Percentiles rank a stretch among this genome's conserved stretches.
These are phyloP conservation scores for Pleodorina starrii DNA, from an alignment of 139 green algal genomes.

Conservation along the genomic window DNA sequence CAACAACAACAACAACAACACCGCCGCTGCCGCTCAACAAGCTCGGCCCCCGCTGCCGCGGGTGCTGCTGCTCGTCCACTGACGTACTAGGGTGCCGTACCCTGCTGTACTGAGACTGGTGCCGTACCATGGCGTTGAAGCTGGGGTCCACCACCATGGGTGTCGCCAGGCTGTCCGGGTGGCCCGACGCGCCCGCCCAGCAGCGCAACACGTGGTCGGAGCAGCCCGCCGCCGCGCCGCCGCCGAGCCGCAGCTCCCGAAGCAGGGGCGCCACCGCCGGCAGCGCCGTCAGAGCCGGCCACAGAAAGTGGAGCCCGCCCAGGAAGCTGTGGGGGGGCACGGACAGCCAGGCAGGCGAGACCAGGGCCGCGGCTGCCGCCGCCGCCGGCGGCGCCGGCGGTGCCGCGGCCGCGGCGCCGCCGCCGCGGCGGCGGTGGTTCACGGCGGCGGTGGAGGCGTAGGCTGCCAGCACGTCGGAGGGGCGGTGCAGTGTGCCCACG, in stretches of 20 bases:
- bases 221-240: background rate
- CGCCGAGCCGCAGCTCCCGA: conserved; percentile 41
- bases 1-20: background rate
- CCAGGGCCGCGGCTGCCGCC: background rate
- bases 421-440: background rate
- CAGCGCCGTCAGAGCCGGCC: conserved; percentile 26
- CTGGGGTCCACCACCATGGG: conserved; percentile 12
- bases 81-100: background rate
- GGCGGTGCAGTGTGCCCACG: conserved; percentile 17
- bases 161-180: conserved; percentile 16
- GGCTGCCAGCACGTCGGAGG: background rate
- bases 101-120: no score
- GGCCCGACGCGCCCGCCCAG: conserved; percentile 7
- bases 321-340: conserved; percentile 15
- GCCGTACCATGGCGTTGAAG: conserved; percentile 29
- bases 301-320: conserved; percentile 5
- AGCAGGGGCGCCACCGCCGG: conserved; percentile 16
- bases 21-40: background rate
- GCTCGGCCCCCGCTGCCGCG: background rate
- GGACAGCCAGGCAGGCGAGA: conserved; percentile 33
- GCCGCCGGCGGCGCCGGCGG: background rate
- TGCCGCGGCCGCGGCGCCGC: background rate
- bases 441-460: background rate
- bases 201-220: conserved; percentile 39
- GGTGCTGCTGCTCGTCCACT: background rate